Evolutionary conservation across 2,329 filamentous ascomycete genomes (phyloP), one percentile per base, ranked within the genome.

Genomic region (Fusarium fracticaudum): DNA sequence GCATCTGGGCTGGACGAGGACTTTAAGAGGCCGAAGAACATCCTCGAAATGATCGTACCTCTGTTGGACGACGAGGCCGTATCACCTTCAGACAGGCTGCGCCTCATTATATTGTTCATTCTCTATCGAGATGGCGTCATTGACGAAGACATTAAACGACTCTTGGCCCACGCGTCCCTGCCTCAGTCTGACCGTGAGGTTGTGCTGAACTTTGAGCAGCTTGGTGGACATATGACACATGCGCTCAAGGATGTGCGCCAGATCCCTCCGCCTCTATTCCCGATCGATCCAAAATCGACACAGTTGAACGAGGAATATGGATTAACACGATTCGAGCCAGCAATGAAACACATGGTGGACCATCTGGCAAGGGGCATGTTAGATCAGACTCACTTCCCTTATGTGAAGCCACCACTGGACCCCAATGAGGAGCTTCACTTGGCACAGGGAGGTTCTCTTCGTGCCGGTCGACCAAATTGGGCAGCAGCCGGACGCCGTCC

Each of bases 1-100:
- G 93, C 95, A 15, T 98, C 96, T 2, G 96, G 96, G 1, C 85
- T 98, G 10, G 96, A 98, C 77, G 96, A 98, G 83, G 95, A 98
- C 79, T 93, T 92, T 79, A 92, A 93, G 78, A 97, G 96, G 81
- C 93, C 96, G 15, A 98, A 97, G 83, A 94, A 97, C 78, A 84
- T 98, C 55, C 91, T 95, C 35, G 94, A 96, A 74, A 91, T 97
- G 73, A 87, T 98, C 22, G 93, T 97, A 37, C 91, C 94, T 26
- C 87, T 98, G n/a, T 84, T 99, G 17, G 96, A 98, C 80, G 94
- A 98, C 77, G 92, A 94, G 20, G 89, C 89, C 33, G 89, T 98
- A 37, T 86, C 86, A 6, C 88, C 89, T 17, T 84, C 91, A 10
- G 96, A 98, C 80, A 91, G 96, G 45, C 85, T 98, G 47, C 93